phyloP scores from a whole-genome alignment of 371 early-diverging fungal species.

The Cladochytrium tenue region DNA sequence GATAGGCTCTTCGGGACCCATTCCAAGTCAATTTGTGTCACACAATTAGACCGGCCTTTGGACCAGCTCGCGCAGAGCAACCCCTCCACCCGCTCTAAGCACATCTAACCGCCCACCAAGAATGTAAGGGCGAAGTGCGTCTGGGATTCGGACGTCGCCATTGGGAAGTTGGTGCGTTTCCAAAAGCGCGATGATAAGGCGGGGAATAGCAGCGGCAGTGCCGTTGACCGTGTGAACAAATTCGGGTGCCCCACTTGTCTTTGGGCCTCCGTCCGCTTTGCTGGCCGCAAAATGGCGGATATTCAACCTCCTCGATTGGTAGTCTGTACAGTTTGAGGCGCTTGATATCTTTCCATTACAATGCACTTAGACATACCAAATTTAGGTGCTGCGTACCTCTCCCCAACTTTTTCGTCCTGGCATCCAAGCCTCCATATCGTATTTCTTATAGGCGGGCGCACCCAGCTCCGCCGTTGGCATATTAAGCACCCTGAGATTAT shows the following conservation, averaged over 20 bases:
- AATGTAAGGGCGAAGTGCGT: conserved; percentile 66
- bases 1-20: no score
- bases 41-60: no score
- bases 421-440: conserved; percentile 96
- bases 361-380: conserved; percentile 11
- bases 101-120: conserved; percentile 28
- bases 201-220: conserved; percentile 91
- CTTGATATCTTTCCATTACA: conserved; percentile 42
- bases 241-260: conserved; percentile 23
- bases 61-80: no score
- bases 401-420: conserved; percentile 87
- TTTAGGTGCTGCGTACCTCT: conserved; percentile 53
- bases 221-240: conserved; percentile 93
- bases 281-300: conserved; percentile 72
- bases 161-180: conserved; percentile 77
- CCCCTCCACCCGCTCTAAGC: conserved; percentile 14
- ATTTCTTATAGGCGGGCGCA: conserved; percentile 87
- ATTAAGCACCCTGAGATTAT: conserved; percentile 65
- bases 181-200: conserved; percentile 82
- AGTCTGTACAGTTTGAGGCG: conserved; percentile 97
- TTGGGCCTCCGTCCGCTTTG: background rate
- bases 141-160: conserved; percentile 73
- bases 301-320: conserved; percentile 79
- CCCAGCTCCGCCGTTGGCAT: conserved; percentile 94
- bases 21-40: no score